Base-by-base conservation (phyloP, 768 basidiomycete species). In the Tubosaeta sp. region DNA sequence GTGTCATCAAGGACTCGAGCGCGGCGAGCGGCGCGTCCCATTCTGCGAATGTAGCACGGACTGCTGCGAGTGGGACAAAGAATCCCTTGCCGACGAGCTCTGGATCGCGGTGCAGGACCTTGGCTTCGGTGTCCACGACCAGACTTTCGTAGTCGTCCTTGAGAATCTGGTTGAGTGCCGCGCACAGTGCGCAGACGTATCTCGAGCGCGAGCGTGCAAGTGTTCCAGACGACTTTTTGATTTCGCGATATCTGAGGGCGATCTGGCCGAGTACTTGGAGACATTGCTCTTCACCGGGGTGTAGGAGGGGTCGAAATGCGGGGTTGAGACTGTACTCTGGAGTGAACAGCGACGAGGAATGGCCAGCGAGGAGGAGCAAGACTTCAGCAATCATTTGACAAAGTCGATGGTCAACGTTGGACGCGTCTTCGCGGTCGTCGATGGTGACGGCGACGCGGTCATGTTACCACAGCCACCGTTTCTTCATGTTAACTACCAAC, bases 11-110 rank as follows among this genome's bases (percentile, higher is more conserved):
- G 8, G 78, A 71, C 43, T 78, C 75, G 25, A 96, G 76, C 5
- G 87, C 81, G 31, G 82, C 82, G 43, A 96, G 73, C 13, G 91
- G 91, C 8, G 88, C 85, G 58, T 92, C 89, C 94, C 94, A 96
- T 67, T 82, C 81, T 7, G 88, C 80, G 66, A 95, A 94, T 16
- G 79, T 81, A 11, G 94, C 89, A 47, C 87, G 82, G 53, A 96
- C 70, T 6, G 85, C 84, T 0, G 93, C 89, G 29, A 96, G 73
- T 4, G 93, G 92, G 5, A 96, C 91, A 63, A 45, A 93, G 4
- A 87, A 85, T 9, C 83, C 83, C 50, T 78, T 78, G n/a, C 81
- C 87, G 30, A 94, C 92, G 22, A 93, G 76, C 46, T 73, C 77
- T 13, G 85, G 74, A 63, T 94, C 91, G 41, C 86, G 82, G 32